Percentiles rank a stretch among this genome's conserved stretches.
phyloP scores from a whole-genome alignment of 179 eudicot genomes.

The Carnegiea gigantea region DNA sequence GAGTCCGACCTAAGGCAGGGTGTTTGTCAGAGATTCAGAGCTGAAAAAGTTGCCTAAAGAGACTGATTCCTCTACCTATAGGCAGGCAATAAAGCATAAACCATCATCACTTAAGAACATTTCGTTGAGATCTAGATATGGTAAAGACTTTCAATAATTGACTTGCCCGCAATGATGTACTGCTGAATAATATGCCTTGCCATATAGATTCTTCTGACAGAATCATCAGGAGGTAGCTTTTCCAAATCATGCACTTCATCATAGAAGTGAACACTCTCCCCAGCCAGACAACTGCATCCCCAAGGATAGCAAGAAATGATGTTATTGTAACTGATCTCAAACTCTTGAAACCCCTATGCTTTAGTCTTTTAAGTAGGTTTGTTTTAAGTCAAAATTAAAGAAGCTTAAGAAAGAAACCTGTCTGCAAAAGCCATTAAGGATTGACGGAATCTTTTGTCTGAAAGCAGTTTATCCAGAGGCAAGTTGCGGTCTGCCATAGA shows the following conservation, averaged over 20 bases:
- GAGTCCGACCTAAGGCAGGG: too few relatives aligned
- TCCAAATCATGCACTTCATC: slow-evolving; percentile 78
- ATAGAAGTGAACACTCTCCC: slow-evolving; percentile 83
- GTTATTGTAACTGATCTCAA: not conserved
- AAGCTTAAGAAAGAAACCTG: slow-evolving; percentile 44
- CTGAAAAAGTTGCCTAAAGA: too few relatives aligned
- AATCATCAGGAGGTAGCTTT: slow-evolving; percentile 60
- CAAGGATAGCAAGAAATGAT: not conserved
- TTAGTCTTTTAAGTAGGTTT: not conserved
- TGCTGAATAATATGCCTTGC: slow-evolving; percentile 81
- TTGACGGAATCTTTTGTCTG: slow-evolving; percentile 60
- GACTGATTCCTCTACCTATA: too few relatives aligned
- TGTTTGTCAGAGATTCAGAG: too few relatives aligned
- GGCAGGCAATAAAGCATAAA: not conserved
- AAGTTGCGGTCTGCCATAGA: slow-evolving; percentile 43
- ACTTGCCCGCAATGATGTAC: slow-evolving; percentile 66
- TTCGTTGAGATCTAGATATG: not conserved
- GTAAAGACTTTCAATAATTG: not conserved
- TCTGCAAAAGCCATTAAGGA: slow-evolving; percentile 89
- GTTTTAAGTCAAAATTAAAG: not conserved
- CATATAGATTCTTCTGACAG: slow-evolving; percentile 80
- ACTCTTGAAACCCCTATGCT: not conserved
- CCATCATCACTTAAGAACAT: not conserved
- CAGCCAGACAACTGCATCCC: slow-evolving; percentile 81
- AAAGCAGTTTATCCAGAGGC: slow-evolving; percentile 81